Conservation (phyloP, 208 protist genomes). For the Leishmania tropica region DNA sequence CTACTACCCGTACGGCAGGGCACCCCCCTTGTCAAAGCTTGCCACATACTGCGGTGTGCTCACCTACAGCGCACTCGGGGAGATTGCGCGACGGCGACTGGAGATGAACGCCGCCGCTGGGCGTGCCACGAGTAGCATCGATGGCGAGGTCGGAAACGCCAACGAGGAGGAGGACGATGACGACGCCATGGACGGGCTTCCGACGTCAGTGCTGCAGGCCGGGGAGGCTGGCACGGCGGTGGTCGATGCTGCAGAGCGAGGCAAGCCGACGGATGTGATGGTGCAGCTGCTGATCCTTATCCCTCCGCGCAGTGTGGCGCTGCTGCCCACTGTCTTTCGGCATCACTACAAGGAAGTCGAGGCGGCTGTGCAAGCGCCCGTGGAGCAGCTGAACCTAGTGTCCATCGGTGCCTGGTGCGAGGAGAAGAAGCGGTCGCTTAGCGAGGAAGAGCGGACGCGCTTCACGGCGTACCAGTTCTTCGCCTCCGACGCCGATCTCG, state of each 20-base stretch:
- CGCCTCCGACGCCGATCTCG: slow-evolving; percentile 31
- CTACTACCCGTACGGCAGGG: slow-evolving; percentile 84
- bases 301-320: slow-evolving; percentile 50
- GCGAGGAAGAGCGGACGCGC: slow-evolving; percentile 76
- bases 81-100: slow-evolving; percentile 44
- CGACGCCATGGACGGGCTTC: slow-evolving; percentile 30
- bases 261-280: slow-evolving; percentile 73
- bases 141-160: background rate
- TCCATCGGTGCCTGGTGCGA: slow-evolving; percentile 72
- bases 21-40: slow-evolving; percentile 68
- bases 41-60: slow-evolving; percentile 83
- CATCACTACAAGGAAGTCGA: slow-evolving; percentile 71
- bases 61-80: slow-evolving; percentile 67
- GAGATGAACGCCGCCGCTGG: slow-evolving; percentile 12
- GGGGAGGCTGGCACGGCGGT: slow-evolving; percentile 4
- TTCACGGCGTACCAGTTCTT: slow-evolving; percentile 76
- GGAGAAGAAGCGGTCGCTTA: slow-evolving; percentile 59
- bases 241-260: slow-evolving; percentile 27
- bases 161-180: slow-evolving; percentile 28
- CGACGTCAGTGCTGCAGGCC: slow-evolving; percentile 2
- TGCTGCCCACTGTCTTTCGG: slow-evolving; percentile 68
- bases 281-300: slow-evolving; percentile 84
- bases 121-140: background rate
- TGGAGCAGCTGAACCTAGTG: slow-evolving; percentile 75
- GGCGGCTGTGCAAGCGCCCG: slow-evolving; percentile 56